These are phyloP conservation scores for Dinochytrium kinnereticum DNA, from an alignment of 371 early-diverging fungal genomes.

Conservation along the genomic window DNA sequence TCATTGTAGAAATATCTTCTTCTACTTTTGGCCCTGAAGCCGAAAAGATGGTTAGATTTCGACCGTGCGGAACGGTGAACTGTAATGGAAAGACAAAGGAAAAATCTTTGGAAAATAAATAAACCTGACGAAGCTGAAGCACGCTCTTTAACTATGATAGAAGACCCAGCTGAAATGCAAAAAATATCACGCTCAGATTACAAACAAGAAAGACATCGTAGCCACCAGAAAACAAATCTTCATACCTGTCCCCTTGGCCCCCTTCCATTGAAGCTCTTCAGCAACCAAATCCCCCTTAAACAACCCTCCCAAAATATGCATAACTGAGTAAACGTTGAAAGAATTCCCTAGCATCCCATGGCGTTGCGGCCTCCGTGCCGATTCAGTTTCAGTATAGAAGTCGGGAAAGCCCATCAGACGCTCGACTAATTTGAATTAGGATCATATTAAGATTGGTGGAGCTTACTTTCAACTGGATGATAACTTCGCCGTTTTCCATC, in stretches of 20 bases:
- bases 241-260: background rate
- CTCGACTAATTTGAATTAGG: conserved; percentile 3
- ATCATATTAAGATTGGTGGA: background rate
- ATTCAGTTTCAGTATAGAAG: conserved; percentile 18
- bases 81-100: too few relatives aligned
- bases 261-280: conserved; percentile 11
- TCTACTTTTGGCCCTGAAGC: background rate
- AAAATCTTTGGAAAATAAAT: too few relatives aligned
- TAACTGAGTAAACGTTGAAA: conserved; percentile 18
- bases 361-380: background rate
- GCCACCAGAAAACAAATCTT: background rate
- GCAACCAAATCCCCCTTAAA: background rate
- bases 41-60: background rate
- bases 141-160: too few relatives aligned
- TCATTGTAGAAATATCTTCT: background rate
- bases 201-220: background rate
- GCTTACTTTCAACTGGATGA: conserved; percentile 18
- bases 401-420: conserved; percentile 21
- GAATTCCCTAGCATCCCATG: conserved; percentile 18
- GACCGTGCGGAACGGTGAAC: too few relatives aligned
- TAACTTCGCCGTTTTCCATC: conserved; percentile 21
- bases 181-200: background rate
- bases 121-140: too few relatives aligned
- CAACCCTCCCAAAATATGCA: conserved; percentile 14
- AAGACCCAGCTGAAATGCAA: background rate